Base-by-base conservation (phyloP, 2,329 filamentous ascomycete genomes). In the Trichophyton benhamiae region DNA sequence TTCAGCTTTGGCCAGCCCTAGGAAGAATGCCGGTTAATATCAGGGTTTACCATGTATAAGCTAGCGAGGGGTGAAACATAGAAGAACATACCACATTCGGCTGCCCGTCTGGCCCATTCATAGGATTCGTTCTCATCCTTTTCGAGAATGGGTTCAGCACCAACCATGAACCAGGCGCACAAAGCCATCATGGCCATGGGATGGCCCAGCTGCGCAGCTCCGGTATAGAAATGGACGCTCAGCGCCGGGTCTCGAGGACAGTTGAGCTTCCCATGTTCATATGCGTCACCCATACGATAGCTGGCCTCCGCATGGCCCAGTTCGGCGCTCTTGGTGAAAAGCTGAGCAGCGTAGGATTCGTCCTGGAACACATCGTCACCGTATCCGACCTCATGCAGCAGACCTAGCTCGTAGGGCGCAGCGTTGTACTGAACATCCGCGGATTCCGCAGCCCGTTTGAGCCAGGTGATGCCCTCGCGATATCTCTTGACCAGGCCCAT, bases 91-190 rank as follows among this genome's bases (percentile, higher is more conserved):
- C 92, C 91, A 66, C 87, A 80, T 64, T 94, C 87, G 36, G 92
- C 92, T 60, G 94, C 89, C 69, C 87, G 86, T 69, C 85, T 85
- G 15, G 94, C 91, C 94, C 94, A 99, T 72, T 96, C 91, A 70
- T 95, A 97, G 8, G 94, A 94, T 74, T 99, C 94, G 67, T 87
- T 87, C 73, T 97, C 92, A 68, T 99, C 92, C 75, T 94, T 96
- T 63, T 96, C 91, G 22, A 99, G 77, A 13, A 97, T 85, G 0
- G 91, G 91, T 67, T 91, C 88, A 1, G 94, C 94, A 9, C 94
- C 94, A 46, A 97, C 88, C 81, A 97, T 88, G 74, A 97, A 99
- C 94, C 94, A 99, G 9, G 94, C 94, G 75, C 94, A 99, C 7
- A 99, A 80, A 3, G 92, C 92, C 91, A 99, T 96, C 91, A 97